Evolutionary conservation across 768 basidiomycete species (phyloP).

Genomic region (Chalciporus piperatus): DNA sequence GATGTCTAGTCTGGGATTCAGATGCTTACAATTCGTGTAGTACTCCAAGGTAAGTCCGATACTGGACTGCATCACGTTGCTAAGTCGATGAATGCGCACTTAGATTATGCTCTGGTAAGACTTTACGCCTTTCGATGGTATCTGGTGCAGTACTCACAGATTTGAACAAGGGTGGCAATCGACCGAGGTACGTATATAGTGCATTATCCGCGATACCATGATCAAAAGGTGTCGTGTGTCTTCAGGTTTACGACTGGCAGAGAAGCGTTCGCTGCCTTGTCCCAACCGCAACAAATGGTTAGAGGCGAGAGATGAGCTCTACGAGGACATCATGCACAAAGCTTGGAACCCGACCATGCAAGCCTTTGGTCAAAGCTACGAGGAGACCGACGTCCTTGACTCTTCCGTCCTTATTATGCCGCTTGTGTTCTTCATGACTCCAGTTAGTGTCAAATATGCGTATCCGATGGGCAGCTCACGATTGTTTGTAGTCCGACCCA

Average conservation of each 20-base stretch:
- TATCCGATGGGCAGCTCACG: background rate
- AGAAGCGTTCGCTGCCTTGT: slow-evolving; percentile 91
- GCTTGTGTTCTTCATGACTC: slow-evolving; percentile 86
- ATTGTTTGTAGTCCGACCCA: slow-evolving; percentile 64
- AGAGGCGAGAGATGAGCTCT: slow-evolving; percentile 72
- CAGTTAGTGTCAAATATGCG: slow-evolving; percentile 42
- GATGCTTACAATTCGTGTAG: slow-evolving; percentile 30
- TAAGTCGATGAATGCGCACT: slow-evolving; percentile 3
- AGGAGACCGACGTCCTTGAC: slow-evolving; percentile 78
- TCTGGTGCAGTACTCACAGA: background rate
- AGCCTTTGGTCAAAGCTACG: slow-evolving; percentile 88
- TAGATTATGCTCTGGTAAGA: slow-evolving; percentile 89
- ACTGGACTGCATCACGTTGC: background rate
- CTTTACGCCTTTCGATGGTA: background rate
- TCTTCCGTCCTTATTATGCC: slow-evolving; percentile 92
- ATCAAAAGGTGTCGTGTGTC: background rate
- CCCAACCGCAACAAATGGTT: slow-evolving; percentile 72
- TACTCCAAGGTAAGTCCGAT: slow-evolving; percentile 68
- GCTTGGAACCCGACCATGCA: slow-evolving; percentile 74
- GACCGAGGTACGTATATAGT: slow-evolving; percentile 61
- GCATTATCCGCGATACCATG: background rate
- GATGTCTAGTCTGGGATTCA: background rate
- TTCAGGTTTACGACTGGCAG: slow-evolving; percentile 82
- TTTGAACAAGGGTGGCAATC: slow-evolving; percentile 77
- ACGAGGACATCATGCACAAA: slow-evolving; percentile 90